A percentile compares a stretch with the other conserved stretches of the same genome.
phyloP scores from a whole-genome alignment of 2,329 filamentous ascomycete species.

The Sordariomycetes sp. region DNA sequence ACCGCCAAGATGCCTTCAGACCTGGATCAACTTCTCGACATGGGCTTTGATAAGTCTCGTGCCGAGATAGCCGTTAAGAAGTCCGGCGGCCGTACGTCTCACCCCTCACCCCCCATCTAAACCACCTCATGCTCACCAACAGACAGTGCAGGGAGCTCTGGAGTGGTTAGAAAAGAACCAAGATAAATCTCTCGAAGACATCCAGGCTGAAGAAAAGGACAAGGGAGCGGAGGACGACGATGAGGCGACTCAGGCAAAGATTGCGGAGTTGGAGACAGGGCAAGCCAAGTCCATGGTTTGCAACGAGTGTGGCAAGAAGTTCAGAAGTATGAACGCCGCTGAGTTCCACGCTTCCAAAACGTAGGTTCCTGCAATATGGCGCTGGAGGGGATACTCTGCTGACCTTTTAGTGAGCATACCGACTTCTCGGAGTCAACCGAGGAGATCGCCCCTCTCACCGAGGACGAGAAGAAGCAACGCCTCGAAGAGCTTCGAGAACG shows the following conservation, averaged over 20 bases:
- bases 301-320: slow-evolving; percentile 90
- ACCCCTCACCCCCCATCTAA: neutral
- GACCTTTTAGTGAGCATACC: slow-evolving; percentile 58
- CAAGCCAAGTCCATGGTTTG: slow-evolving; percentile 79
- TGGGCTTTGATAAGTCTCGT: slow-evolving; percentile 77
- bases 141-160: slow-evolving; percentile 74
- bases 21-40: slow-evolving; percentile 53
- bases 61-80: slow-evolving; percentile 79
- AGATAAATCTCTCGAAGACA: slow-evolving; percentile 76
- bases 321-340: slow-evolving; percentile 71
- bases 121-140: neutral
- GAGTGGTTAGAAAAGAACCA: slow-evolving; percentile 93
- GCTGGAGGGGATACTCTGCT: slow-evolving; percentile 3
- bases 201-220: slow-evolving; percentile 41
- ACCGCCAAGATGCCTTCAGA: slow-evolving; percentile 48
- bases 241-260: slow-evolving; percentile 42
- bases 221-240: slow-evolving; percentile 36
- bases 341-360: slow-evolving; percentile 89
- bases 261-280: slow-evolving; percentile 59
- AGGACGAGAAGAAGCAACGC: slow-evolving; percentile 79
- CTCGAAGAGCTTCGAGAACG: slow-evolving; percentile 66
- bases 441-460: slow-evolving; percentile 81
- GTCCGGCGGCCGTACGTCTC: slow-evolving; percentile 61
- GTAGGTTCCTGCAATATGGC: slow-evolving; percentile 25
- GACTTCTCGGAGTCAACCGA: slow-evolving; percentile 93